Evolutionary conservation across 202 grass and related monocot genomes (phyloP).

Genomic region (Tripidium arundinaceum): DNA sequence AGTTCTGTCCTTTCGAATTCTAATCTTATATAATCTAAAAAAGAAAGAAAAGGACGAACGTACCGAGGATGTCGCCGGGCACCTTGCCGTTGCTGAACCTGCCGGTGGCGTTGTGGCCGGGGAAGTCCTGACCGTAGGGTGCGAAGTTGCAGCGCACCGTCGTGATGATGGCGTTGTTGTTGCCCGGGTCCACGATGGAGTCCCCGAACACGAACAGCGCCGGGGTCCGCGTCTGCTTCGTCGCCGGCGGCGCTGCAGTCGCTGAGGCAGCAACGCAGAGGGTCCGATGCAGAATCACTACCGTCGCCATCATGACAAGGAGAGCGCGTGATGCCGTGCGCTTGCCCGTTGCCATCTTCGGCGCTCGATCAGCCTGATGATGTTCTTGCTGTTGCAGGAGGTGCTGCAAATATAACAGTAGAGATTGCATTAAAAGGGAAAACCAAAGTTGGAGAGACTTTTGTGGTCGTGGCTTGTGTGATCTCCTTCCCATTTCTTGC

Average conservation of each 20-base stretch:
- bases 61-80: slow-evolving; percentile 73
- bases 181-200: slow-evolving; percentile 80
- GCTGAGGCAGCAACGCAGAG: neutral
- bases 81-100: slow-evolving; percentile 85
- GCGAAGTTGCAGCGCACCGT: slow-evolving; percentile 50
- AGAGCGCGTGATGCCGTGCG: neutral
- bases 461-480: neutral
- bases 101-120: slow-evolving; percentile 56
- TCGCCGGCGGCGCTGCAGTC: neutral
- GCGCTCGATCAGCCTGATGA: neutral
- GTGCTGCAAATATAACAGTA: slow-evolving; percentile 2
- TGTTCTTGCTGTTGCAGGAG: neutral
- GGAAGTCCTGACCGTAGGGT: slow-evolving; percentile 80
- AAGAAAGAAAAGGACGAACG: neutral
- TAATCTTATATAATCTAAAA: neutral
- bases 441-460: neutral
- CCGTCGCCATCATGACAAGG: neutral
- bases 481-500: neutral
- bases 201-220: slow-evolving; percentile 73
- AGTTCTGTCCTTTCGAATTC: neutral
- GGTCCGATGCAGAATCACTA: neutral
- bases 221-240: slow-evolving; percentile 26
- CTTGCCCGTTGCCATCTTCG: slow-evolving; percentile 10
- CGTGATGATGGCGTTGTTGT: slow-evolving; percentile 72
- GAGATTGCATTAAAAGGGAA: neutral